Evolutionary conservation across 495 filamentous ascomycete genomes (phyloP), one percentile per base, ranked within the genome.

Genomic region (Daldinia grandis): DNA sequence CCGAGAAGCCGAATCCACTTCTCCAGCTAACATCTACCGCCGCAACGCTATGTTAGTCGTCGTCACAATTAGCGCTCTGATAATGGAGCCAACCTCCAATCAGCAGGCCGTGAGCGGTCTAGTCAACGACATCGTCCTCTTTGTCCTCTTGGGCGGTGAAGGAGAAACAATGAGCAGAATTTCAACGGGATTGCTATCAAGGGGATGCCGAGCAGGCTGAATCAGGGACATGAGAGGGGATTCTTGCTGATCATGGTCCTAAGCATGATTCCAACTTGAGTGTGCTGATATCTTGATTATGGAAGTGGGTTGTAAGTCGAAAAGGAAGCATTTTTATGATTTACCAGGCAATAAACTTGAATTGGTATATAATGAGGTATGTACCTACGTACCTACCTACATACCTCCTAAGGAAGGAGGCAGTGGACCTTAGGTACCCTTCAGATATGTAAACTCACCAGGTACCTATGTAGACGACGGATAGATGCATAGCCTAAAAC

Each of bases 401-500:
- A n/a, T n/a, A n/a, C n/a, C n/a, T n/a, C 10, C 9, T 30, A 21
- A 47, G 42, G 42, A 21, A 53, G 49, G 25, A 53, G 25, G 12
- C 5, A n/a, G n/a, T n/a, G n/a, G n/a, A 51, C 24, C 44, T 50
- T 12, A 28, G 9, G 7, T 25, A 50, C 47, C 10, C 25, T 30
- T 33, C 9, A 54, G 42, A 31, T 27, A n/a, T n/a, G n/a, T n/a
- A 55, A 60, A 17, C 28, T 5, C 28, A 55, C 24, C 8, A n/a
- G n/a, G n/a, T 40, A 30, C 24, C 24, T 10, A n/a, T n/a, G n/a
- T n/a, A 62, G 27, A 14, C 53, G 28, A 59, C 51, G 65, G 61
- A 73, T 69, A 68, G 33, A 66, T 69, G 60, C 65, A 73, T 73
- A 65, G 38, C 60, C 60, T 69, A 69, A 73, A 69, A 62, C 70